Base-by-base conservation (phyloP, 495 filamentous ascomycete genomes). In the Delitschia confertaspora region DNA sequence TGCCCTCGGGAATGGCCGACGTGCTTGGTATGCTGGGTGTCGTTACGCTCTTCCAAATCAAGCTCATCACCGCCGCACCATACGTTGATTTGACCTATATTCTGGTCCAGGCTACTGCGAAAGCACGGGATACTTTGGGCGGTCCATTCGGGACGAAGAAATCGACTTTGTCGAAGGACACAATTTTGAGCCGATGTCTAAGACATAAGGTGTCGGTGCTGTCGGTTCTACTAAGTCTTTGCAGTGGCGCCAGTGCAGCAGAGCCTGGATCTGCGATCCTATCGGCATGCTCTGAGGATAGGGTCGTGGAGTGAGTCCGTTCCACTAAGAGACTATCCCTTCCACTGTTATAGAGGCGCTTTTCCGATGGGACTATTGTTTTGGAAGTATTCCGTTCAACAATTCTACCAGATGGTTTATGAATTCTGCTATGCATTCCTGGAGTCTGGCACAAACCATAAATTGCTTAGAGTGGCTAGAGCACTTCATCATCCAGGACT, bases 201-300 rank as follows among this genome's bases (percentile, higher is more conserved):
- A 45, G 16, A 55, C 60, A 11, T 58, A 65, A 13, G 66, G 68
- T 16, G 70, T 69, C 2, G 59, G 77, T 32, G 65, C 70, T n/a
- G 66, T 65, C 0, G 73, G 75, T 20, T 18, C 35, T n/a, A 31
- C 10, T 3, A 27, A 16, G 10, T 19, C 50, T 47, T 2, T 77
- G 77, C 58, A 71, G 65, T 48, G 51, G 55, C 1, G 43, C 68
- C 0, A 56, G 49, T 13, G n/a, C n/a, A n/a, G n/a, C n/a, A n/a
- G n/a, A n/a, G n/a, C n/a, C n/a, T n/a, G n/a, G 74, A 76, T 43
- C 66, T 72, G 10, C 78, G 74, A 74, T 78, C 72, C 56, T 76
- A 76, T 33, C 60, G 73, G 2, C 71, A 77, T 37, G 71, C 61
- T 14, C 48, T n/a, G 20, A 8, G 65, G 61, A 44, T 19, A 0